Base-by-base conservation (phyloP, 129 eudicot genomes). In the Heracleum sosnowskyi region DNA sequence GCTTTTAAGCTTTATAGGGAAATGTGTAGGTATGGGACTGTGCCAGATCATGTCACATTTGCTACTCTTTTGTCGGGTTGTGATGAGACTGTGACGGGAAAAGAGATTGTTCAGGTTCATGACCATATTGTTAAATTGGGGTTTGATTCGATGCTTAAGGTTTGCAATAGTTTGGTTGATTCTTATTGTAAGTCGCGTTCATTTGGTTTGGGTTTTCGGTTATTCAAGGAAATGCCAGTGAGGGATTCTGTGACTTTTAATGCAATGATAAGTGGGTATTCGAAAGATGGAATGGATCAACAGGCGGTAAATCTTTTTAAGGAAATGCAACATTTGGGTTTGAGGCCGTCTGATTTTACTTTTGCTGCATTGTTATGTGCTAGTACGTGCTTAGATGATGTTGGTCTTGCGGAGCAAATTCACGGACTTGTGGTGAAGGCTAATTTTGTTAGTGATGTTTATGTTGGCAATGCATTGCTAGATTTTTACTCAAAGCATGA, bases 401-500 rank as follows among this genome's bases (percentile, higher is more conserved):
- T 82, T 79, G 47, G 26, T 78, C 86, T 89, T 64, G 97, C 94
- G 42, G 74, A 78, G 55, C 97, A 87, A 49, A 78, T 93, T 82
- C 98, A 91, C 78, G 84, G 86, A 20, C 91, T 86, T 73, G 87
- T 86, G 41, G 64, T 89, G 62, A 91, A 87, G 87, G 60, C 84
- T 20, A 87, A 85, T 80, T 89, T 86, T 44, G 76, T 86, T 37
- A 72, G 86, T 86, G 84, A 91, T 70, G 90, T 93, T 20, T 93
- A 89, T 76, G 91, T 89, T 39, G 81, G 90, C 53, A 93, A 93
- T 85, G 92, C 95, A 5, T 82, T 93, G 80, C 91, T 93, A 53
- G 97, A 93, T 80, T 87, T 93, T 55, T 93, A 93, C 84, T 93
- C 95, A 0, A 93, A 93, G 75, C 89, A 87, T 72, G 89, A 91